A percentile compares a stretch with the other conserved stretches of the same genome.
Conservation (phyloP, 2,329 filamentous ascomycete genomes). For the Botrytis paeoniae region DNA sequence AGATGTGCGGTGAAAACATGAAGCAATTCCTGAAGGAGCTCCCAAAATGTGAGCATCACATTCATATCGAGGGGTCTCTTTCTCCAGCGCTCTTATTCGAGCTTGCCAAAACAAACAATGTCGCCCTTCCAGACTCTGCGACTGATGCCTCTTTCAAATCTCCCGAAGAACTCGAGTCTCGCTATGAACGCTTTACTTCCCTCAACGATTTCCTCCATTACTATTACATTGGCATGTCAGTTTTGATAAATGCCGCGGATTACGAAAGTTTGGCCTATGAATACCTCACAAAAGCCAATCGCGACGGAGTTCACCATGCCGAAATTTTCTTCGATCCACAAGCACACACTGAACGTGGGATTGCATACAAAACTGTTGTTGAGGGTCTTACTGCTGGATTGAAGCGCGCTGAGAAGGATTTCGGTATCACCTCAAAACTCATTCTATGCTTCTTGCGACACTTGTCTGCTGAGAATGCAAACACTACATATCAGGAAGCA, state of each 20-base stretch:
- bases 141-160: constrained; percentile 63
- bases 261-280: constrained; percentile 70
- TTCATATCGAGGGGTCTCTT: constrained; percentile 75
- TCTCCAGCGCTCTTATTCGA: constrained; percentile 67
- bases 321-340: constrained; percentile 83
- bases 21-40: constrained; percentile 58
- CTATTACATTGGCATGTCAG: constrained; percentile 74
- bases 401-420: constrained; percentile 55
- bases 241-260: constrained; percentile 62
- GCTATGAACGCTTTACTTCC: constrained; percentile 66
- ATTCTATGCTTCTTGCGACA: constrained; percentile 73
- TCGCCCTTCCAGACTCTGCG: constrained; percentile 54
- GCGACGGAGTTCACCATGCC: constrained; percentile 66
- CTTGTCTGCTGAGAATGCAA: constrained; percentile 58
- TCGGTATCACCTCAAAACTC: constrained; percentile 63
- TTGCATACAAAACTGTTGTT: constrained; percentile 62
- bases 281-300: constrained; percentile 64
- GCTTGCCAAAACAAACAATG: constrained; percentile 64
- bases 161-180: constrained; percentile 53
- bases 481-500: constrained; percentile 46
- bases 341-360: constrained; percentile 62
- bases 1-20: constrained; percentile 31
- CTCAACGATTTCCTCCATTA: constrained; percentile 76
- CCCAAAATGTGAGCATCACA: constrained; percentile 79
- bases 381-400: constrained; percentile 60